Conservation (phyloP, 768 basidiomycete species). For the Mycena galericulata region DNA sequence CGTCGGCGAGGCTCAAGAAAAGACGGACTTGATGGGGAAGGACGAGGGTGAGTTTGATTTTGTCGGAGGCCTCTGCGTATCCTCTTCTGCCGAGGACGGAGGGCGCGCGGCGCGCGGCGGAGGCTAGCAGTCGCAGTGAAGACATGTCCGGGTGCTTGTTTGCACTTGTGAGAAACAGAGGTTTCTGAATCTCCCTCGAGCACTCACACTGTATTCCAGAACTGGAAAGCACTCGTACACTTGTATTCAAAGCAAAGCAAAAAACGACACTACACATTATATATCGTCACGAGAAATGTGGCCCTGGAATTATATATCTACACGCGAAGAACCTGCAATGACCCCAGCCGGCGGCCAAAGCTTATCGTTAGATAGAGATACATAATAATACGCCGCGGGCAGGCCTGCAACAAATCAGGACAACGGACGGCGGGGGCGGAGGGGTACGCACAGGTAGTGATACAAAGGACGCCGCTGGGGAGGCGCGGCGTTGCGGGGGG, state of each 20-base stretch:
- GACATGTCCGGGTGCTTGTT: constrained; percentile 60
- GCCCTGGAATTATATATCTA: constrained; percentile 26
- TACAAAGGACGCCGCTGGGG: constrained; percentile 30
- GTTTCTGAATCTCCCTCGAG: too few relatives aligned
- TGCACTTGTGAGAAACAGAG: too few relatives aligned
- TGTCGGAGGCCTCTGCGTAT: constrained; percentile 92
- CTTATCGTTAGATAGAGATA: constrained; percentile 16
- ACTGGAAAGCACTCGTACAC: too few relatives aligned
- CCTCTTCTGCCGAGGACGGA: constrained; percentile 74
- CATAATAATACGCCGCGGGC: constrained; percentile 8
- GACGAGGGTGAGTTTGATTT: constrained; percentile 92
- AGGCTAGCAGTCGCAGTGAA: constrained; percentile 76
- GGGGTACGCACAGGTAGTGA: constrained; percentile 15
- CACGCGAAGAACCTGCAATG: neutral
- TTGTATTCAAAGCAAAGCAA: too few relatives aligned
- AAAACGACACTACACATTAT: constrained; percentile 10
- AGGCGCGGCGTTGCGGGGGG: constrained; percentile 3
- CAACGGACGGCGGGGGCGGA: too few relatives aligned
- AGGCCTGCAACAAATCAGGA: neutral
- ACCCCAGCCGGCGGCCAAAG: neutral
- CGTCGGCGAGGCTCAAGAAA: neutral
- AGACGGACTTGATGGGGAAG: constrained; percentile 92
- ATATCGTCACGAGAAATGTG: constrained; percentile 1
- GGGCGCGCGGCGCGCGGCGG: constrained; percentile 71
- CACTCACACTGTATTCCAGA: too few relatives aligned